Evolutionary conservation across 495 filamentous ascomycete genomes (phyloP), one percentile per base, ranked within the genome.

Genomic region (Lineolata rhizophorae): DNA sequence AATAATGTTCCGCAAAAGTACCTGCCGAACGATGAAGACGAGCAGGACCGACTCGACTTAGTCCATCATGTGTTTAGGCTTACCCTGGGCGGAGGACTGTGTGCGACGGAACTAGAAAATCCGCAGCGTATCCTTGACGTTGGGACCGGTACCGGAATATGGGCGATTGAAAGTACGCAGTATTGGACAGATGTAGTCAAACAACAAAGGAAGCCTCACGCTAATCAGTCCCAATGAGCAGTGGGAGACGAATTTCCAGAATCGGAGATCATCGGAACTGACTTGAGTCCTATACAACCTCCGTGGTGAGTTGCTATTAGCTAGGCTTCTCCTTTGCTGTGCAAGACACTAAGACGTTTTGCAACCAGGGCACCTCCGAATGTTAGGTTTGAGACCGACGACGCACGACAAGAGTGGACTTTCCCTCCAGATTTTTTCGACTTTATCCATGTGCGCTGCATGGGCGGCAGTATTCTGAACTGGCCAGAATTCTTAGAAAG

Each of bases 101-200:
- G 38, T 30, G 38, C 44, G 6, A 41, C 50, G 1, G 44, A 45
- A 2, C 21, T 50, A 5, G 36, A 46, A 18, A 41, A 51, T 13
- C 49, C 47, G 4, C 26, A 42, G 35, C 29, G 30, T 20, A 34
- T 49, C 14, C 36, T 54, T 8, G 51, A 54, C 29, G 35, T 54
- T 13, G 51, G 47, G 1, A 51, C 48, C 15, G 50, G 48, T 4
- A 50, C 48, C 18, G 50, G 50, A 6, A 30, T 53, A 8, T 53
- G 48, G 48, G 50, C 50, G 5, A 43, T 49, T 38, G 46, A 41
- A 32, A 34, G 27, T 8, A 32, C 26, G 11, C 22, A 5, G 9
- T 27, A 8, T 16, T 31, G n/a, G 28, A 26, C 12, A 26, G 8
- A 8, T 12, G 22, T n/a, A n/a, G n/a, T n/a, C n/a, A n/a, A n/a